These are phyloP conservation scores for Leishmania martiniquensis DNA, from an alignment of 208 protist genomes.

Conservation along the genomic window DNA sequence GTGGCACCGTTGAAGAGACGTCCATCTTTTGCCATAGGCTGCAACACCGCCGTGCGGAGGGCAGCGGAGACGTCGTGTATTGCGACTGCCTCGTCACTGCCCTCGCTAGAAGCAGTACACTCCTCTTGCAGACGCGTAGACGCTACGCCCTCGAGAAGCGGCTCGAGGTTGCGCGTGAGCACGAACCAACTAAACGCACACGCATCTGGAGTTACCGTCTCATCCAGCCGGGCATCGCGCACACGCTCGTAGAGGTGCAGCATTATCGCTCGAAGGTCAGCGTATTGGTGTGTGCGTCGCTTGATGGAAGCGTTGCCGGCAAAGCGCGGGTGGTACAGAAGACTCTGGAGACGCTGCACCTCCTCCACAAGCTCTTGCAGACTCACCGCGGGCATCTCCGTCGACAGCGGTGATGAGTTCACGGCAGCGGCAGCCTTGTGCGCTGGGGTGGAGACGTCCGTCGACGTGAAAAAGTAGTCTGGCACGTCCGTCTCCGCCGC, in stretches of 20 bases:
- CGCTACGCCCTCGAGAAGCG: constrained; percentile 28
- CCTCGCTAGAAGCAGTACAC: neutral
- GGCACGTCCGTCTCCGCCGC: neutral
- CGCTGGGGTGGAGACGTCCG: neutral
- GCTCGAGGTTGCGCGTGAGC: constrained; percentile 34
- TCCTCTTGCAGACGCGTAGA: neutral
- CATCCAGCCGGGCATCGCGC: constrained; percentile 33
- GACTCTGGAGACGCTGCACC: constrained; percentile 25
- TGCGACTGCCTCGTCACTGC: constrained; percentile 8
- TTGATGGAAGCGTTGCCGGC: constrained; percentile 30
- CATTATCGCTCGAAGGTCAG: constrained; percentile 28
- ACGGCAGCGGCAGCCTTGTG: neutral
- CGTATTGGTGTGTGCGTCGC: constrained; percentile 20
- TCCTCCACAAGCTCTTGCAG: constrained; percentile 58
- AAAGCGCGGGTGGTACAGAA: constrained; percentile 42
- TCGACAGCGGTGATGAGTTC: neutral
- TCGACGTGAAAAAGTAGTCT: constrained; percentile 15
- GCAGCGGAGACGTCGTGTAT: constrained; percentile 30
- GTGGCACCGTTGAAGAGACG: neutral
- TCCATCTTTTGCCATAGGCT: constrained; percentile 1
- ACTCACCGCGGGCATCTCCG: constrained; percentile 13
- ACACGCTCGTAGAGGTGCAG: constrained; percentile 49
- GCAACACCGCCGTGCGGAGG: constrained; percentile 27
- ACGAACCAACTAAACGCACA: constrained; percentile 57
- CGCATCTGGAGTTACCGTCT: constrained; percentile 64